Percentiles rank a stretch among this genome's conserved stretches.
Evolutionary conservation across 768 basidiomycete genomes (phyloP).

Genomic region (Rhodotorula babjevae): DNA sequence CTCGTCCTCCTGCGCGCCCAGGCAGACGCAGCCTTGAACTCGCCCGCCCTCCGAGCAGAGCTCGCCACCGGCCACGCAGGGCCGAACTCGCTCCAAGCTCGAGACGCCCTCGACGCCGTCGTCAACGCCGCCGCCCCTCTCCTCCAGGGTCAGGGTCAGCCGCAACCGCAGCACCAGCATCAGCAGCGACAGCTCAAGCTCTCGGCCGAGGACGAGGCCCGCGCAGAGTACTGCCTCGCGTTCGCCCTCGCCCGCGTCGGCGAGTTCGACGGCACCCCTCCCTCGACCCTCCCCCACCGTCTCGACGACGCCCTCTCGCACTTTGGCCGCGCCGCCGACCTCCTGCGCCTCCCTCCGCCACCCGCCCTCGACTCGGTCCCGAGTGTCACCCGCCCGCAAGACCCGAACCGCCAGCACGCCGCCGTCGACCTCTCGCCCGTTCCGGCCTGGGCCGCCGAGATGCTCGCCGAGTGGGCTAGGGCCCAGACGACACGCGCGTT

Average conservation of each 20-base stretch:
- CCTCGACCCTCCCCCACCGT: background rate
- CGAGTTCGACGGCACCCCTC: constrained; percentile 24
- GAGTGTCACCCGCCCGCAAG: constrained; percentile 29
- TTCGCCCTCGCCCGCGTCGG: constrained; percentile 30
- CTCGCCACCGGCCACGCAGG: constrained; percentile 21
- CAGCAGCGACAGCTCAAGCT: constrained; percentile 1
- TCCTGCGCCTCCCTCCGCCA: constrained; percentile 24
- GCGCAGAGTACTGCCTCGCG: constrained; percentile 15
- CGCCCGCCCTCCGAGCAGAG: background rate
- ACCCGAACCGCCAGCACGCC: constrained; percentile 7
- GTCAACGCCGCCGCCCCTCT: background rate
- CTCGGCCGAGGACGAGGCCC: constrained; percentile 13
- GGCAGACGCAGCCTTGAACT: constrained; percentile 20
- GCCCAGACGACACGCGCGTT: constrained; percentile 35
- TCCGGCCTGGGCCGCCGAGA: constrained; percentile 24
- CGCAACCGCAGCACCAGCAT: background rate
- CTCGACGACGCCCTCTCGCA: constrained; percentile 1
- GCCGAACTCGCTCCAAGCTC: background rate
- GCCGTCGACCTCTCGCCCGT: constrained; percentile 14
- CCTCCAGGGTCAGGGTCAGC: too few species aligned
- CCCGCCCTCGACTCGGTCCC: constrained; percentile 21
- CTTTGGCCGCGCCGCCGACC: constrained; percentile 10
- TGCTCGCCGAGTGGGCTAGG: constrained; percentile 34
- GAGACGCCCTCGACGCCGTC: constrained; percentile 8
- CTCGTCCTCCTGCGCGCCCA: constrained; percentile 1